Conservation (phyloP, 192 early-diverging fungal species). For the Coemansia sp. region DNA sequence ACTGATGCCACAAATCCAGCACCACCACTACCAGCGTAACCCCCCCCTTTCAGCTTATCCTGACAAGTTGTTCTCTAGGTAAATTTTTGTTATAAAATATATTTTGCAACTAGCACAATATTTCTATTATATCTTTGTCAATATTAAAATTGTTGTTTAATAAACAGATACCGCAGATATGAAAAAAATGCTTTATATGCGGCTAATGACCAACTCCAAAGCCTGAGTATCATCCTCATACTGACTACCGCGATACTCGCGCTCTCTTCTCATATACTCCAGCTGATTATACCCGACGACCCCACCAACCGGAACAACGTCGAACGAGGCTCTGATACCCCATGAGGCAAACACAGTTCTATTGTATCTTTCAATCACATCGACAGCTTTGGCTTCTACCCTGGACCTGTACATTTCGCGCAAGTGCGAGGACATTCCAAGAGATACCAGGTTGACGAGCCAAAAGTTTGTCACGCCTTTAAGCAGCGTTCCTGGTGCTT, state of each 20-base stretch:
- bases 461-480: conserved; percentile 26
- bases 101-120: too few relatives aligned
- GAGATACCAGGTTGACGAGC: conserved; percentile 21
- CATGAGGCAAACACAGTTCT: conserved; percentile 19
- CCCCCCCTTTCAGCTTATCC: too few relatives aligned
- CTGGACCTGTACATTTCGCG: conserved; percentile 19
- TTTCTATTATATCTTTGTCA: too few relatives aligned
- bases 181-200: not conserved
- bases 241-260: not conserved
- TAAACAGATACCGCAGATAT: too few relatives aligned
- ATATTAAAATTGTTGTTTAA: too few relatives aligned
- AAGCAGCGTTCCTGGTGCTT: conserved; percentile 27
- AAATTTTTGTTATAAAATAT: too few relatives aligned
- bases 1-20: too few relatives aligned
- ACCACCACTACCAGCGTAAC: too few relatives aligned
- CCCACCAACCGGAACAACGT: not conserved
- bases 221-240: not conserved
- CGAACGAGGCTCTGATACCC: conserved; percentile 20
- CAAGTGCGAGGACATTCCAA: conserved; percentile 19
- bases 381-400: conserved; percentile 15
- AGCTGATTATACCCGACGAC: not conserved
- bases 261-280: not conserved
- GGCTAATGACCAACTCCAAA: not conserved
- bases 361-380: conserved; percentile 31
- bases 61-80: too few relatives aligned